These are phyloP conservation scores for Aspergillus uvarum DNA, from an alignment of 2,329 filamentous ascomycete species.

Conservation along the genomic window DNA sequence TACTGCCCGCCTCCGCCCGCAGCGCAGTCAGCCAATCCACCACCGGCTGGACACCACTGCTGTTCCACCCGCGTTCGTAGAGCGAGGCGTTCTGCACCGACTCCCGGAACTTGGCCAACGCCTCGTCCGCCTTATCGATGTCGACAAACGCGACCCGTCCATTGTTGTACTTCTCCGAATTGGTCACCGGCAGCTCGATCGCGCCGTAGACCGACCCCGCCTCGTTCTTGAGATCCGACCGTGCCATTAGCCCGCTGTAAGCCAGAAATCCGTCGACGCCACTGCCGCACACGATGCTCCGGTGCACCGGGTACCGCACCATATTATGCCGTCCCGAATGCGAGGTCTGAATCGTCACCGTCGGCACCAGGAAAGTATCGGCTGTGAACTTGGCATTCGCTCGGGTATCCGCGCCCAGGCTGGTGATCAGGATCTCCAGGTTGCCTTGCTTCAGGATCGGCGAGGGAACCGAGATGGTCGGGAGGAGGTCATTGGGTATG, in stretches of 20 bases:
- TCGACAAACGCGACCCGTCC: slow-evolving; percentile 58
- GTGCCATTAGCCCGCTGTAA: slow-evolving; percentile 34
- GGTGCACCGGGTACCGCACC: slow-evolving; percentile 80
- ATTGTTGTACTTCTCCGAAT: slow-evolving; percentile 27
- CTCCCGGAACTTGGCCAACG: slow-evolving; percentile 66
- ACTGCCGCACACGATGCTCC: slow-evolving; percentile 70
- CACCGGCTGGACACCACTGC: slow-evolving; percentile 66
- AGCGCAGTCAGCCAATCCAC: slow-evolving; percentile 60
- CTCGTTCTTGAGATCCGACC: slow-evolving; percentile 32
- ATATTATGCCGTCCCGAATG: slow-evolving; percentile 64
- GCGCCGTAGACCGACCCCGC: slow-evolving; percentile 35
- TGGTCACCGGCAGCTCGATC: slow-evolving; percentile 49
- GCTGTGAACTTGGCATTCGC: slow-evolving; percentile 51
- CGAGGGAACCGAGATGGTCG: slow-evolving; percentile 58
- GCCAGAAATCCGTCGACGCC: slow-evolving; percentile 65
- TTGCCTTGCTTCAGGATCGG: slow-evolving; percentile 55
- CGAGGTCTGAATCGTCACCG: slow-evolving; percentile 67
- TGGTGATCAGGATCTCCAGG: slow-evolving; percentile 61
- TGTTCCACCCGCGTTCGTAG: slow-evolving; percentile 73
- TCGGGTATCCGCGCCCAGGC: slow-evolving; percentile 50
- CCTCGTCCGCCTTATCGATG: slow-evolving; percentile 60
- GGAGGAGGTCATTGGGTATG: slow-evolving; percentile 52
- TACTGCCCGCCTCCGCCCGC: slow-evolving; percentile 36
- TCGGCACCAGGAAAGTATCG: slow-evolving; percentile 72
- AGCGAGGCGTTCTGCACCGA: slow-evolving; percentile 67